Conservation (phyloP, 768 basidiomycete species). For the Auriscalpium vulgare region DNA sequence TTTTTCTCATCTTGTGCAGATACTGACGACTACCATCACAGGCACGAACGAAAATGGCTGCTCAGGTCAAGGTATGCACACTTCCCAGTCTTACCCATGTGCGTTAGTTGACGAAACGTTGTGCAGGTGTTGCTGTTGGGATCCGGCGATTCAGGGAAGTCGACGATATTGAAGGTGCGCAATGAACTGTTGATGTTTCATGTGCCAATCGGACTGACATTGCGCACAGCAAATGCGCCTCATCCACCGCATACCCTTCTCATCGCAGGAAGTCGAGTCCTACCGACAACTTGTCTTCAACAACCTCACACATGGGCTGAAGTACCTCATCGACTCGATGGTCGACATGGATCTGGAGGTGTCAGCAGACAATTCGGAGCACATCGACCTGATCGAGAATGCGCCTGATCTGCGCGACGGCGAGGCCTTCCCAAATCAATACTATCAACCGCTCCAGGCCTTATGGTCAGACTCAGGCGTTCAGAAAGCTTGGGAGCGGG, state of each 20-base stretch:
- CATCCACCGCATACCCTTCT: conserved; percentile 85
- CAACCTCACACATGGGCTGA: conserved; percentile 83
- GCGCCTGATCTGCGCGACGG: conserved; percentile 70
- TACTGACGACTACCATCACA: not conserved
- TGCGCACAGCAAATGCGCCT: conserved; percentile 84
- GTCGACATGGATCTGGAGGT: conserved; percentile 81
- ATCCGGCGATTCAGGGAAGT: conserved; percentile 91
- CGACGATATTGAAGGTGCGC: conserved; percentile 77
- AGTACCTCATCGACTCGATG: conserved; percentile 79
- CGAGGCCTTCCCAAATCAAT: conserved; percentile 68
- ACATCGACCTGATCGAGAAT: conserved; percentile 57
- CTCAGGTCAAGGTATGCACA: conserved; percentile 64
- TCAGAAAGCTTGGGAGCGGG: conserved; percentile 67
- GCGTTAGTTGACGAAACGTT: not conserved
- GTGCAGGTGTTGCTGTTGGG: conserved; percentile 77
- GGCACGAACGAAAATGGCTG: conserved; percentile 38
- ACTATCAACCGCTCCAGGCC: conserved; percentile 53
- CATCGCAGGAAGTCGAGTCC: conserved; percentile 72
- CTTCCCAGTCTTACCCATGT: not conserved
- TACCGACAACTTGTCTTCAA: conserved; percentile 91
- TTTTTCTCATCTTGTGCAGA: not conserved
- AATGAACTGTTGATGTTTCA: not conserved
- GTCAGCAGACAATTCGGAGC: conserved; percentile 44
- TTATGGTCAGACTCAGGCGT: conserved; percentile 78
- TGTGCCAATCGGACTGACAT: not conserved